phyloP scores from a whole-genome alignment of 495 filamentous ascomycete genomes.

The Penicillium robsamsonii region DNA sequence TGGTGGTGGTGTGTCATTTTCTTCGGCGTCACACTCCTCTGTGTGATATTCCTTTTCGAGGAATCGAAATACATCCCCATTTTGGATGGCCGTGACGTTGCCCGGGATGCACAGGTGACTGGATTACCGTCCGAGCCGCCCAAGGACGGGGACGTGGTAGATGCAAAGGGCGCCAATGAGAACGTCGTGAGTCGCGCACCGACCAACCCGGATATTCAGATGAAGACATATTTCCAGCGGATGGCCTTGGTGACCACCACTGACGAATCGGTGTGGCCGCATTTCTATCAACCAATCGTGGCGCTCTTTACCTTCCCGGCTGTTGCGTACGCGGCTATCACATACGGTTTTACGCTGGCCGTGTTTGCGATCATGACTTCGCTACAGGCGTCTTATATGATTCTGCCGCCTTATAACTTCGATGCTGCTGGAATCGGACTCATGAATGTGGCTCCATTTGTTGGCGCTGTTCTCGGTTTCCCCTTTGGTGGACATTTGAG shows the following conservation, averaged over 20 bases:
- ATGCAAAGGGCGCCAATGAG: background rate
- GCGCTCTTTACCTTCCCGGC: slow-evolving; percentile 31
- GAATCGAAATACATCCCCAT: slow-evolving; percentile 39
- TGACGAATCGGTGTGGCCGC: slow-evolving; percentile 22
- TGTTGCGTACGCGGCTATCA: slow-evolving; percentile 37
- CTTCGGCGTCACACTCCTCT: slow-evolving; percentile 37
- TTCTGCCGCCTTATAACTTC: slow-evolving; percentile 41
- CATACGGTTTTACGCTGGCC: slow-evolving; percentile 33
- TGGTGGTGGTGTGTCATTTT: slow-evolving; percentile 53
- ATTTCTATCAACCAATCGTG: slow-evolving; percentile 28
- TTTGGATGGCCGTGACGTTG: slow-evolving; percentile 10
- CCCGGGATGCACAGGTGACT: background rate
- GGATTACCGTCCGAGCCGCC: background rate
- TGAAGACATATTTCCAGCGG: slow-evolving; percentile 26
- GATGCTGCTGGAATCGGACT: slow-evolving; percentile 34
- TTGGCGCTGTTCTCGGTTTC: slow-evolving; percentile 38
- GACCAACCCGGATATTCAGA: slow-evolving; percentile 12
- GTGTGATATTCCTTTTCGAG: slow-evolving; percentile 41
- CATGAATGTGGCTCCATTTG: slow-evolving; percentile 38
- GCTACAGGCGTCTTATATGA: slow-evolving; percentile 31
- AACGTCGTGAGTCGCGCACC: background rate
- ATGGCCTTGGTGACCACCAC: slow-evolving; percentile 29
- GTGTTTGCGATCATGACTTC: slow-evolving; percentile 36
- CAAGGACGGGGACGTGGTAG: background rate
- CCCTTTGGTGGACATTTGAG: slow-evolving; percentile 33